Conservation (phyloP, 164 flowering plant genomes). For the Dillenia suffruticosa region DNA sequence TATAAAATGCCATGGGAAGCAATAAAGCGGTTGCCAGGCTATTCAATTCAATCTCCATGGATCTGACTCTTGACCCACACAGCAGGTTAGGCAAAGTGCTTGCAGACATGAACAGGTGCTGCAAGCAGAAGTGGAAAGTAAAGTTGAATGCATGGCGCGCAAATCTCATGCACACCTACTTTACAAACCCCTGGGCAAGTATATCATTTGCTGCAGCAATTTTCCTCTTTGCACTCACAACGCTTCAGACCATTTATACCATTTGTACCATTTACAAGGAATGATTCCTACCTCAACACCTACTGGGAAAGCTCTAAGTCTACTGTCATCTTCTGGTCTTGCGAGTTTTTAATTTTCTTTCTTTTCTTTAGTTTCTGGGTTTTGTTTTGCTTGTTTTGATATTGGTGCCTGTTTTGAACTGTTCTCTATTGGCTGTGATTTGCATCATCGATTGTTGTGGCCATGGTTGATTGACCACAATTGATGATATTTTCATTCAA, state of each 20-base stretch:
- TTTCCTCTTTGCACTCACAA: slow-evolving; percentile 12
- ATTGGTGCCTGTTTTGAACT: too few relatives aligned
- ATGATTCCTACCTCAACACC: too few relatives aligned
- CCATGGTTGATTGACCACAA: too few relatives aligned
- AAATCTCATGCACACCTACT: slow-evolving; percentile 7
- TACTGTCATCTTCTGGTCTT: too few relatives aligned
- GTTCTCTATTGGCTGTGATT: too few relatives aligned
- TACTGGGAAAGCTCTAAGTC: too few relatives aligned
- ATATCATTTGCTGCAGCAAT: slow-evolving; percentile 14
- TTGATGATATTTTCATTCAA: too few relatives aligned
- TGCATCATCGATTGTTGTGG: too few relatives aligned
- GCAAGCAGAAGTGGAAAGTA: slow-evolving; percentile 1
- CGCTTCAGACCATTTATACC: slow-evolving; percentile 9
- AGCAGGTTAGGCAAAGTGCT: neutral
- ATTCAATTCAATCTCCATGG: slow-evolving; percentile 10
- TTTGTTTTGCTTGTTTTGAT: too few relatives aligned
- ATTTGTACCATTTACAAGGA: too few relatives aligned
- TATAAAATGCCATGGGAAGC: slow-evolving; percentile 4
- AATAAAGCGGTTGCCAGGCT: slow-evolving; percentile 13
- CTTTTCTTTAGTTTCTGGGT: too few relatives aligned
- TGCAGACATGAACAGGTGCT: neutral
- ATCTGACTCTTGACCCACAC: slow-evolving; percentile 1
- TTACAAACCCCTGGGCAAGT: slow-evolving; percentile 14
- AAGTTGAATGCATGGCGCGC: slow-evolving; percentile 5
- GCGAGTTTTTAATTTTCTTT: neutral